Base-by-base conservation (phyloP, 1,284 basidiomycete species). In the Crucibulum parvulum region DNA sequence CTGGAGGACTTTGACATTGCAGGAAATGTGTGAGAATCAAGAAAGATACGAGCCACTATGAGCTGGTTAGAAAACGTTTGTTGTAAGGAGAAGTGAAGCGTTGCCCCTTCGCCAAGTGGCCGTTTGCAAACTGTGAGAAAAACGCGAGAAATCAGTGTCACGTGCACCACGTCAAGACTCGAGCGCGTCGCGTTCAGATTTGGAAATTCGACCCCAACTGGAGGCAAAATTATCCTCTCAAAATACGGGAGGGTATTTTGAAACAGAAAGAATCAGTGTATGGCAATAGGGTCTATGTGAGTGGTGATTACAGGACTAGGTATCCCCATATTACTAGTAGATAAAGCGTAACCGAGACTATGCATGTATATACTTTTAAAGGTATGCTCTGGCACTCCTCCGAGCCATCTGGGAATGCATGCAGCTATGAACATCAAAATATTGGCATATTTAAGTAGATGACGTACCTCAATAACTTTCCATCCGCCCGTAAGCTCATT, bases 401-500 rank as follows among this genome's bases (percentile, higher is more conserved):
- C 83, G 75, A 60, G 78, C 81, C 82, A 84, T 84, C 82, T 84
- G 56, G 8, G 61, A 58, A 64, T 36, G 41, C 58, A 56, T 65
- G 53, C 11, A 50, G 43, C 11, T 53, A 46, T 8, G 51, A 51
- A 51, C 37, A 55, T 47, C 5, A 8, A 39, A 4, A 46, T 9
- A 43, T 37, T 34, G 24, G 24, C 24, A 50, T 43, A 8, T 18
- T 47, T 59, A 37, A 46, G 36, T 43, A 13, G 59, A 18, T 54
- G 8, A 80, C 87, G 60, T 72, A 96, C 93, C 88, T 99, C 96
- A 45, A 99, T 86, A 57, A 99, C 88, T 79, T 99, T 99, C 98
- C 98, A 99, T 9, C 98, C 98, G 53, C 95, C 95, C 0, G 98
- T 99, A 55, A 98, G 83, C 77, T 97, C 93, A 70, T 99, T 93